Conservation (phyloP, 1,139 yeast genomes). For the Yamadazyma aaseri region DNA sequence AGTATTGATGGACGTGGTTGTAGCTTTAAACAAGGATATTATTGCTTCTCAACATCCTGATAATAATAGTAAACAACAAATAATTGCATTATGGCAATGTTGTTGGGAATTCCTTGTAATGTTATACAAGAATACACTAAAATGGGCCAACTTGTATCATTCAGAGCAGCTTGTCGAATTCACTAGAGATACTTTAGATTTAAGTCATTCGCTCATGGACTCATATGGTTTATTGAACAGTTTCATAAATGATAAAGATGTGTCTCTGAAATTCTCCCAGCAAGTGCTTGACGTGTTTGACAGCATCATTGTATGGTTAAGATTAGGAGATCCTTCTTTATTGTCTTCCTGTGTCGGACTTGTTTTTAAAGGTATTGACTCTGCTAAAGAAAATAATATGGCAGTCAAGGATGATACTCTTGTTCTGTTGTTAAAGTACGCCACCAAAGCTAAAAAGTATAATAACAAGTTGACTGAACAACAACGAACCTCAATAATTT, state of each 20-base stretch:
- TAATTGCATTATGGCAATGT: constrained; percentile 56
- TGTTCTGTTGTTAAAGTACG: constrained; percentile 56
- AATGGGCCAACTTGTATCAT: constrained; percentile 69
- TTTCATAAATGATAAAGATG: constrained; percentile 17
- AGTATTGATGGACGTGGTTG: constrained; percentile 70
- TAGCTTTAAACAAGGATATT: constrained; percentile 46
- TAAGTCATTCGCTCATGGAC: constrained; percentile 65
- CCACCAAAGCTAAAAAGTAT: constrained; percentile 61
- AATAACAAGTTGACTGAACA: constrained; percentile 62
- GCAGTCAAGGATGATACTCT: constrained; percentile 50
- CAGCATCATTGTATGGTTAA: constrained; percentile 72
- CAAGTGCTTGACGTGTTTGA: constrained; percentile 52
- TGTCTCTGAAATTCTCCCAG: constrained; percentile 24
- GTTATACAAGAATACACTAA: constrained; percentile 64
- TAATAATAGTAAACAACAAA: constrained; percentile 9
- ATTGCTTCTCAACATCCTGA: constrained; percentile 6
- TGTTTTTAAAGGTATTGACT: constrained; percentile 63
- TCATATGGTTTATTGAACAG: constrained; percentile 58
- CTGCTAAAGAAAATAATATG: constrained; percentile 55
- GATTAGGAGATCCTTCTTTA: constrained; percentile 75
- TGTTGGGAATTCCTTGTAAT: constrained; percentile 72
- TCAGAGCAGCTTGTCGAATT: constrained; percentile 66
- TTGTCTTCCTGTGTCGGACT: constrained; percentile 72
- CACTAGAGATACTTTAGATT: constrained; percentile 82
- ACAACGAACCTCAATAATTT: constrained; percentile 57